Conservation (phyloP, 768 basidiomycete species). For the Phanerochaete carnosa region DNA sequence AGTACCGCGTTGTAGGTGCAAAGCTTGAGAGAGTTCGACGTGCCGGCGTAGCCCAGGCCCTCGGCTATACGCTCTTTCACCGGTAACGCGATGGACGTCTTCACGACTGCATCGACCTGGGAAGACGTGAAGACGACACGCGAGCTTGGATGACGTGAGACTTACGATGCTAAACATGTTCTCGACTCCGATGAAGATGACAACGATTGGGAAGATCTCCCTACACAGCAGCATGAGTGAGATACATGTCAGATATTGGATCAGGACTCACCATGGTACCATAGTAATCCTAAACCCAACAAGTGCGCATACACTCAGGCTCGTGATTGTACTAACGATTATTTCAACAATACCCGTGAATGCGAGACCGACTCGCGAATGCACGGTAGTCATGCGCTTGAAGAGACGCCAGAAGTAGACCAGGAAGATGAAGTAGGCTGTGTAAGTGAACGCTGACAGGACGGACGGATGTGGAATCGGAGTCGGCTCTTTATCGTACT, state of each 20-base stretch:
- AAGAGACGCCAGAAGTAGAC: constrained; percentile 75
- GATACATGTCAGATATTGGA: background rate
- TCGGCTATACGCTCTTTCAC: constrained; percentile 91
- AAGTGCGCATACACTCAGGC: constrained; percentile 87
- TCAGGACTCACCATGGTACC: constrained; percentile 76
- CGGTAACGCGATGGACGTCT: constrained; percentile 80
- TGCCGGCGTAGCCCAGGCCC: constrained; percentile 86
- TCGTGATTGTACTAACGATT: constrained; percentile 88
- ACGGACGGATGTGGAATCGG: constrained; percentile 48
- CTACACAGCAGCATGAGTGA: constrained; percentile 32
- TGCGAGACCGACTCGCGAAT: constrained; percentile 86
- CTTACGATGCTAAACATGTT: constrained; percentile 94
- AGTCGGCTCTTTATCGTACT: constrained; percentile 55
- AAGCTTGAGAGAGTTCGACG: constrained; percentile 90
- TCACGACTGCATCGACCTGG: constrained; percentile 81
- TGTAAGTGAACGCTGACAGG: constrained; percentile 67
- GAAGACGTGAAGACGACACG: constrained; percentile 24
- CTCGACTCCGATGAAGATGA: constrained; percentile 93
- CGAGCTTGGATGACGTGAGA: constrained; percentile 1
- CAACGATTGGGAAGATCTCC: constrained; percentile 89
- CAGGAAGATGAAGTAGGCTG: constrained; percentile 75
- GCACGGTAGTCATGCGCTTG: constrained; percentile 77
- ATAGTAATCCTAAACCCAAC: constrained; percentile 86
- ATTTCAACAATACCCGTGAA: constrained; percentile 94
- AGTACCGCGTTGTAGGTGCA: constrained; percentile 82